A percentile compares a stretch with the other conserved stretches of the same genome.
Conservation (phyloP, 805 yeast species). For the Ogataea degrootiae region DNA sequence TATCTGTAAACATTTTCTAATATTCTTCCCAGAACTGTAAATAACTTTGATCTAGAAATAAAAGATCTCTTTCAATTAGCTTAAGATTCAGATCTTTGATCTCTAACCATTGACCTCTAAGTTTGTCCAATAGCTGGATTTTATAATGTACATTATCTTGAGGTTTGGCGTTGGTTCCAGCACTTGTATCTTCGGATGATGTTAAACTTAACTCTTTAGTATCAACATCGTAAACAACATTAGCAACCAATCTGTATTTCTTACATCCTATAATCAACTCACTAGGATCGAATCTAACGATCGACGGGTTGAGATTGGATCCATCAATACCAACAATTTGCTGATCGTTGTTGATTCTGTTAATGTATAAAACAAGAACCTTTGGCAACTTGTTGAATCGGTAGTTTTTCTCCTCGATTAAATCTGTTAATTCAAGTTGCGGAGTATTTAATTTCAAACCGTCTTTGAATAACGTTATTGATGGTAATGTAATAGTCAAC, state of each 20-base stretch:
- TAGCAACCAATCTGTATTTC: conserved; percentile 43
- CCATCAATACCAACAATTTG: conserved; percentile 27
- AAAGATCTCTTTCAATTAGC: conserved; percentile 47
- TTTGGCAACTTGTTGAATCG: conserved; percentile 44
- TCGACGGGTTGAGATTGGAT: conserved; percentile 51
- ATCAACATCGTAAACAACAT: conserved; percentile 36
- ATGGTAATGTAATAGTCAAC: conserved; percentile 57
- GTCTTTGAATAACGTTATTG: conserved; percentile 50
- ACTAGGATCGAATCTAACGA: conserved; percentile 52
- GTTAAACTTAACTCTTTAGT: conserved; percentile 5
- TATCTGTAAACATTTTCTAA: background rate
- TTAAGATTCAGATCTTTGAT: conserved; percentile 48
- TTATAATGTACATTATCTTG: conserved; percentile 34
- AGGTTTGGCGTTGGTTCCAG: background rate
- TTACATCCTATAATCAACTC: conserved; percentile 24
- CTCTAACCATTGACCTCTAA: conserved; percentile 50
- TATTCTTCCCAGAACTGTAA: conserved; percentile 61
- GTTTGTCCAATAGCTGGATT: conserved; percentile 41
- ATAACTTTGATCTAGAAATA: conserved; percentile 58
- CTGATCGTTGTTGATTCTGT: conserved; percentile 42
- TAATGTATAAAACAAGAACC: conserved; percentile 50
- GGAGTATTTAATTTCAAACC: conserved; percentile 42
- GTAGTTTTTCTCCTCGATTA: conserved; percentile 42
- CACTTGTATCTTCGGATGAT: background rate
- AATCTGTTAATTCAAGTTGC: conserved; percentile 40